Evolutionary conservation across 495 filamentous ascomycete species (phyloP).

Genomic region (Xylaria nigripes): DNA sequence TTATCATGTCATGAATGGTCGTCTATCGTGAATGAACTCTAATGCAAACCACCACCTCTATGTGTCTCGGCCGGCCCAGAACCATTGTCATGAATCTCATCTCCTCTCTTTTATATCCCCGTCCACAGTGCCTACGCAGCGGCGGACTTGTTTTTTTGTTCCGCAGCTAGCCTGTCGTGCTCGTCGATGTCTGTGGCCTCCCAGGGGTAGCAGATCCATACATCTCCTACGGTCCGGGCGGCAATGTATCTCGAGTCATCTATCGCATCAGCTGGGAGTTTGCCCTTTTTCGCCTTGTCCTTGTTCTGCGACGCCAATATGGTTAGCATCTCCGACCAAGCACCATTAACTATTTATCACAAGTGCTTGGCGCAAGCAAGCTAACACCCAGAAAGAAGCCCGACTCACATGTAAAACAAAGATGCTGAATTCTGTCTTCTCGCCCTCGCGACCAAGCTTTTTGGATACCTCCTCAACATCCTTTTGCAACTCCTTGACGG

Average conservation of each 20-base stretch:
- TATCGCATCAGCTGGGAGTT: slow-evolving; percentile 73
- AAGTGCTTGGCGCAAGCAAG: not conserved
- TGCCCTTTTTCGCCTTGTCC: slow-evolving; percentile 89
- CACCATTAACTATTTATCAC: not conserved
- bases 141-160: slow-evolving; percentile 28
- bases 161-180: slow-evolving; percentile 67
- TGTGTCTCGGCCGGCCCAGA: not conserved
- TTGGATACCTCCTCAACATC: slow-evolving; percentile 79
- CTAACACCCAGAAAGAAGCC: not conserved
- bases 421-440: slow-evolving; percentile 79
- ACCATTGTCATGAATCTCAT: not conserved
- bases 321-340: slow-evolving; percentile 13
- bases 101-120: not conserved
- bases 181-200: slow-evolving; percentile 93
- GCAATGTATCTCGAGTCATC: slow-evolving; percentile 70
- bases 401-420: slow-evolving; percentile 88
- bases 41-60: not conserved
- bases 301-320: slow-evolving; percentile 59
- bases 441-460: slow-evolving; percentile 54
- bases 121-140: slow-evolving; percentile 2
- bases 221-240: slow-evolving; percentile 77
- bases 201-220: slow-evolving; percentile 99
- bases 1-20: slow-evolving; percentile 8
- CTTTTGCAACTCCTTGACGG: slow-evolving; percentile 90
- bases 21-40: slow-evolving; percentile 23